Percentiles rank a stretch among this genome's conserved stretches.
Conservation (phyloP, 2,329 filamentous ascomycete genomes). For the Daldinia sp. region DNA sequence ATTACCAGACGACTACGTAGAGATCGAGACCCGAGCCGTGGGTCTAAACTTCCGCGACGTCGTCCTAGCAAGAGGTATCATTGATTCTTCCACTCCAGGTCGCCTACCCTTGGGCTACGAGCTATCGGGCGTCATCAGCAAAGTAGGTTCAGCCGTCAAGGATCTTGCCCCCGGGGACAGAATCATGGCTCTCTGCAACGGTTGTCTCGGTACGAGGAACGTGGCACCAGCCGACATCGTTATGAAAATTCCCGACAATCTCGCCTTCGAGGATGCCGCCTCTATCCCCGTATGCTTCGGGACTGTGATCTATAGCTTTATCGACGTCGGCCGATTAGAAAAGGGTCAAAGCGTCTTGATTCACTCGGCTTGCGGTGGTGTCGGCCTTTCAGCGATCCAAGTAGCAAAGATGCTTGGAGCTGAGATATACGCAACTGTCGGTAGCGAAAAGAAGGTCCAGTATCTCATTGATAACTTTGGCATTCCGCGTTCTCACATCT, state of each 20-base stretch:
- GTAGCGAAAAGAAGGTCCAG: background rate
- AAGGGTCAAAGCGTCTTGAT: background rate
- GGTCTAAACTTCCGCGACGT: conserved; percentile 38
- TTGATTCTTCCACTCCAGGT: conserved; percentile 10
- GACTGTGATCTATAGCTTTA: conserved; percentile 33
- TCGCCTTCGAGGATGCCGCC: conserved; percentile 31
- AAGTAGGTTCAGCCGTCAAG: conserved; percentile 27
- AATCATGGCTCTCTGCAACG: conserved; percentile 29
- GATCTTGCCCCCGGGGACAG: conserved; percentile 28
- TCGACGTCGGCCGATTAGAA: conserved; percentile 30
- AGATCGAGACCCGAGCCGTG: conserved; percentile 31
- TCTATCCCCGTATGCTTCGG: conserved; percentile 33
- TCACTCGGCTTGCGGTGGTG: background rate
- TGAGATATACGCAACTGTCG: background rate
- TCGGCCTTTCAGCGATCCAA: background rate
- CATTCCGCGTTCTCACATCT: background rate
- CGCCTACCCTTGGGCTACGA: conserved; percentile 27
- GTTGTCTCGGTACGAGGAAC: conserved; percentile 26
- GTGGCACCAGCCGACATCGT: conserved; percentile 23
- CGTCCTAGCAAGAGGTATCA: conserved; percentile 27
- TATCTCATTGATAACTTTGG: background rate
- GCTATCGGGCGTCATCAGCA: conserved; percentile 20
- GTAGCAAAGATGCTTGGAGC: background rate
- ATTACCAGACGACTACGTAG: conserved; percentile 21
- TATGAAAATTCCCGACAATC: conserved; percentile 29